A percentile compares a stretch with the other conserved stretches of the same genome.
Evolutionary conservation across 495 filamentous ascomycete species (phyloP).

Genomic region (Penicillium antarcticum): DNA sequence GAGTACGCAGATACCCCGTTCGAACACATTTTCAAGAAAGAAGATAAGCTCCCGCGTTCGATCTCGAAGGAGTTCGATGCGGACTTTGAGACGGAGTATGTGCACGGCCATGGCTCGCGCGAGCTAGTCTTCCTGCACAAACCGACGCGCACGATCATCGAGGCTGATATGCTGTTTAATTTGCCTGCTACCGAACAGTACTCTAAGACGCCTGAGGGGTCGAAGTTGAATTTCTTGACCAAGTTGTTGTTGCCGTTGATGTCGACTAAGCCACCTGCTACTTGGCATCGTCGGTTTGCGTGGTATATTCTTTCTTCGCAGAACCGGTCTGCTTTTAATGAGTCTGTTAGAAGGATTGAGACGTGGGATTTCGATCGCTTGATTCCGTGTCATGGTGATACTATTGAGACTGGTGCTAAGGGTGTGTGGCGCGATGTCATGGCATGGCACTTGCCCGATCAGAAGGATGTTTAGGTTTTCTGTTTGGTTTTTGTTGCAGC

Average conservation of each 20-base stretch:
- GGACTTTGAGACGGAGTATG: conserved; percentile 85
- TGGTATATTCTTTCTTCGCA: conserved; percentile 70
- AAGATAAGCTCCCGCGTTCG: conserved; percentile 45
- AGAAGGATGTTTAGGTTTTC: conserved; percentile 21
- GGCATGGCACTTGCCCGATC: conserved; percentile 73
- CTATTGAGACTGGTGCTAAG: conserved; percentile 73
- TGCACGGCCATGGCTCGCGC: conserved; percentile 74
- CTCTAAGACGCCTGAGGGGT: conserved; percentile 53
- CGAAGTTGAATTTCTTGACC: conserved; percentile 57
- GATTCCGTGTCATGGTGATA: conserved; percentile 92
- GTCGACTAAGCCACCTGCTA: conserved; percentile 54
- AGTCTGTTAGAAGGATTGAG: conserved; percentile 64
- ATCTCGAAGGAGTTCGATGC: conserved; percentile 76
- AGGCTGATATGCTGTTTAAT: conserved; percentile 92
- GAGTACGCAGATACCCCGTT: conserved; percentile 69
- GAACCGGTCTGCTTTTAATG: conserved; percentile 65
- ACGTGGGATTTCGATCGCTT: conserved; percentile 85
- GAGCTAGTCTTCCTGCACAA: conserved; percentile 86
- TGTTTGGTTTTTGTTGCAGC: neutral
- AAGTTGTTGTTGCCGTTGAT: conserved; percentile 60
- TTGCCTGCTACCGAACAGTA: conserved; percentile 87
- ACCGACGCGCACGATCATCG: conserved; percentile 76
- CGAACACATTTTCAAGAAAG: conserved; percentile 59
- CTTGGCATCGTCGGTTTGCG: conserved; percentile 72
- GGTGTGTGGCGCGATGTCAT: conserved; percentile 77